Evolutionary conservation across 768 basidiomycete genomes (phyloP).

Genomic region (Pleurotus ostreatus): DNA sequence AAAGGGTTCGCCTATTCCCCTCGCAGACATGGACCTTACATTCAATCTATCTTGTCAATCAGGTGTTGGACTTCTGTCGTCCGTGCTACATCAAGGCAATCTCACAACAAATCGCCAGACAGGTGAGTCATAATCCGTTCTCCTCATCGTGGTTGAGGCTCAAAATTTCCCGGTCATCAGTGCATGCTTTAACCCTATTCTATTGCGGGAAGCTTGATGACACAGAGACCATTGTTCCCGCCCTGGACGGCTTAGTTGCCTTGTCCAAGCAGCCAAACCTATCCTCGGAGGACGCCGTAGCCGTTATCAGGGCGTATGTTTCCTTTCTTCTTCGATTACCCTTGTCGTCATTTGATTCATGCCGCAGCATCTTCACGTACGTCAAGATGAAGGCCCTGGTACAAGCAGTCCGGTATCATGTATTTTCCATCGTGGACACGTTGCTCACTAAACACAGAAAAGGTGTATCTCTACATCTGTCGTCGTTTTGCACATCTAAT

Average conservation of each 20-base stretch:
- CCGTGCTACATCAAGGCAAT: conserved; percentile 61
- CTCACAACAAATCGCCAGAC: conserved; percentile 74
- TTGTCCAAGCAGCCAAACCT: conserved; percentile 63
- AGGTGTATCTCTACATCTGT: conserved; percentile 32
- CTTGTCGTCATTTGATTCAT: conserved; percentile 3
- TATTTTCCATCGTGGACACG: conserved; percentile 78
- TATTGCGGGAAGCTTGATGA: conserved; percentile 86
- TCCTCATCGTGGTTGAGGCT: too few species aligned
- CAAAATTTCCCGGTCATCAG: conserved; percentile 21
- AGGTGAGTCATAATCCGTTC: conserved; percentile 40
- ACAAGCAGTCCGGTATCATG: conserved; percentile 76
- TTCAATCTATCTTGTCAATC: conserved; percentile 11
- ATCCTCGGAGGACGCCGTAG: conserved; percentile 57
- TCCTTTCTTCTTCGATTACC: not conserved
- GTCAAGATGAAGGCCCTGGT: conserved; percentile 80
- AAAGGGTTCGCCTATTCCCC: conserved; percentile 54
- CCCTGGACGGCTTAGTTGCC: conserved; percentile 69
- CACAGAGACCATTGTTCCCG: conserved; percentile 76
- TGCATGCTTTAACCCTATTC: conserved; percentile 78
- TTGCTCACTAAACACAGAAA: conserved; percentile 69
- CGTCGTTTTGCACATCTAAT: not conserved
- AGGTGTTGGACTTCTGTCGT: conserved; percentile 86
- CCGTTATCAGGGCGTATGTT: conserved; percentile 57
- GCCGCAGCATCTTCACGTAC: conserved; percentile 62
- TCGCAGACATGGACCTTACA: not conserved